Conservation (phyloP, 768 basidiomycete genomes). For the Exsudoporus frostii region DNA sequence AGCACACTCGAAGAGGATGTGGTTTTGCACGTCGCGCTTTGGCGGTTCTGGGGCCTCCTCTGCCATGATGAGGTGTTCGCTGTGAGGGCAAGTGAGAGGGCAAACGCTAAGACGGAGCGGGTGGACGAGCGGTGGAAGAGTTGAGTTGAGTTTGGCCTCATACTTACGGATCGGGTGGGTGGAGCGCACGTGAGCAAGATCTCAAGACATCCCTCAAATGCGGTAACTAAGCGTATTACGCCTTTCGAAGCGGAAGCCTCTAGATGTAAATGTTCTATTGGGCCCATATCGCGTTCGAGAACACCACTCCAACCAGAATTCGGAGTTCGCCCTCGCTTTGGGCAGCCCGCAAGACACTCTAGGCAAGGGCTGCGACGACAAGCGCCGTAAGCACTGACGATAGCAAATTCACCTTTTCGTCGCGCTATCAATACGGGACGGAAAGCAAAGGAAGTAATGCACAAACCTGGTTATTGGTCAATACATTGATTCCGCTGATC, state of each 20-base stretch:
- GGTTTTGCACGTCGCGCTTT: conserved; percentile 72
- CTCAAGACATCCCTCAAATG: conserved; percentile 14
- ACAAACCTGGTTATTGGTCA: conserved; percentile 82
- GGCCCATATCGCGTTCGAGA: not conserved
- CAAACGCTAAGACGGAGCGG: not conserved
- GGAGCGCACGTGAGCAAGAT: conserved; percentile 20
- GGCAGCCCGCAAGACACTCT: not conserved
- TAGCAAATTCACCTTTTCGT: conserved; percentile 43
- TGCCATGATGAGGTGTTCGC: conserved; percentile 16
- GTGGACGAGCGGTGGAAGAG: not conserved
- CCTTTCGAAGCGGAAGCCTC: not conserved
- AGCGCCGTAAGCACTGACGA: conserved; percentile 40
- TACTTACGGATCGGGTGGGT: conserved; percentile 3
- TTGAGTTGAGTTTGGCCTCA: conserved; percentile 8
- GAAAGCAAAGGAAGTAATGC: not conserved
- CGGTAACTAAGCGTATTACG: conserved; percentile 15
- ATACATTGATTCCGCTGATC: conserved; percentile 59
- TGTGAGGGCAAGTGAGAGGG: not conserved
- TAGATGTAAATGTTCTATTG: not conserved
- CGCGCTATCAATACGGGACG: conserved; percentile 1
- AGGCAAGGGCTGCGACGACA: conserved; percentile 36
- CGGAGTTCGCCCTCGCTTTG: not conserved
- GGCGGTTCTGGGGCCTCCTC: conserved; percentile 19
- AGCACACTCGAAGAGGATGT: conserved; percentile 89
- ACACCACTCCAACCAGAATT: not conserved